These are phyloP conservation scores for button mushroom (Agaricus bisporus) DNA, from an alignment of 768 basidiomycete genomes.

Conservation along the genomic window DNA sequence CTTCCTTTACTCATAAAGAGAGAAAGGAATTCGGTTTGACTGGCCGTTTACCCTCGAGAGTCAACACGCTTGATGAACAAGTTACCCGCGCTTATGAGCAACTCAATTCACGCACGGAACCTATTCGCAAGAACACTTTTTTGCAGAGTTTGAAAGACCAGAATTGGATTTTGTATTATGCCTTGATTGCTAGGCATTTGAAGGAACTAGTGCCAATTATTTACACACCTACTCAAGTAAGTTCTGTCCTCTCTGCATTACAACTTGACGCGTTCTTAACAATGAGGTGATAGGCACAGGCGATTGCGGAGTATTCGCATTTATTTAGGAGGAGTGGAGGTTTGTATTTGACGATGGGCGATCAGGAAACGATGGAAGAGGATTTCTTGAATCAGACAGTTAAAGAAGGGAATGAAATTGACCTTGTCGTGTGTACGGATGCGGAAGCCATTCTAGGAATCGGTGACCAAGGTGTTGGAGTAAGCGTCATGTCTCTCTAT, in stretches of 20 bases:
- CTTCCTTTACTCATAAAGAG: slow-evolving; percentile 65
- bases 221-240: slow-evolving; percentile 77
- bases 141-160: slow-evolving; percentile 71
- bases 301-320: slow-evolving; percentile 80
- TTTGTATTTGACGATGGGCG: slow-evolving; percentile 57
- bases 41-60: slow-evolving; percentile 42
- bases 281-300: slow-evolving; percentile 49
- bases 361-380: slow-evolving; percentile 66
- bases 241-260: slow-evolving; percentile 10
- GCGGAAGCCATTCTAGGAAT: slow-evolving; percentile 81
- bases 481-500: slow-evolving; percentile 17
- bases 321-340: slow-evolving; percentile 78
- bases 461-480: slow-evolving; percentile 64
- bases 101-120: slow-evolving; percentile 27
- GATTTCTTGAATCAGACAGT: slow-evolving; percentile 63
- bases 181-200: slow-evolving; percentile 51
- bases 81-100: slow-evolving; percentile 70
- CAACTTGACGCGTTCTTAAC: neutral
- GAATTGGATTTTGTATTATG: slow-evolving; percentile 80
- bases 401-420: slow-evolving; percentile 48
- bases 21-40: slow-evolving; percentile 61
- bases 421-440: slow-evolving; percentile 80
- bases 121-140: slow-evolving; percentile 65
- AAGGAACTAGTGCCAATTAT: slow-evolving; percentile 64
- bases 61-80: slow-evolving; percentile 71